A percentile compares a stretch with the other conserved stretches of the same genome.
Evolutionary conservation across 805 yeast genomes (phyloP).

Genomic region (Spathaspora passalidarum): DNA sequence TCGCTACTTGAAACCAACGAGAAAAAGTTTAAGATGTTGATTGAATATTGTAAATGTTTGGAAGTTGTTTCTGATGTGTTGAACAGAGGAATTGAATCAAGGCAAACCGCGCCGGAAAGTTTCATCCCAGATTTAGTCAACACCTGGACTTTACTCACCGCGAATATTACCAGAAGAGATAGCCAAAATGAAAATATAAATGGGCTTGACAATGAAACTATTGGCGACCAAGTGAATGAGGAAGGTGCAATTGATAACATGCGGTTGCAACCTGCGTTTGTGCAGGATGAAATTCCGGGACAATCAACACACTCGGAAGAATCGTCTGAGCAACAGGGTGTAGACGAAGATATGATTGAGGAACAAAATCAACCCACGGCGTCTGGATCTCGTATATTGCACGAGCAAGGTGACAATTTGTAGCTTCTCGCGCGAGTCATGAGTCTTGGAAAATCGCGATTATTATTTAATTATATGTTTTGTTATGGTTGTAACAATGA

Average conservation of each 20-base stretch:
- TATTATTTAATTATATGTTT: background rate
- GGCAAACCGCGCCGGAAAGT: background rate
- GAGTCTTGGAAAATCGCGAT: background rate
- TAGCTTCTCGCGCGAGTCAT: background rate
- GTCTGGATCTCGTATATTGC: background rate
- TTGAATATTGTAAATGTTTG: slow-evolving; percentile 3
- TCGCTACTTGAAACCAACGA: slow-evolving; percentile 1
- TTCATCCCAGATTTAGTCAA: background rate
- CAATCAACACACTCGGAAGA: background rate
- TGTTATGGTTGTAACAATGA: background rate
- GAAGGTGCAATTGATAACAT: background rate
- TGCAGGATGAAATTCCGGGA: background rate
- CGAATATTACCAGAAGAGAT: background rate
- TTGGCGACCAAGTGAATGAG: background rate
- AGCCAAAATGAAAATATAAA: background rate
- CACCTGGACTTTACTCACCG: background rate
- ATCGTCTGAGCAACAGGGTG: background rate
- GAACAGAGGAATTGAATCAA: background rate
- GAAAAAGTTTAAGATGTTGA: slow-evolving; percentile 2
- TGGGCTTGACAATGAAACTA: background rate
- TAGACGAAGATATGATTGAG: background rate
- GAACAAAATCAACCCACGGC: background rate
- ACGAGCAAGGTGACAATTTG: background rate
- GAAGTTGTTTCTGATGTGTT: slow-evolving; percentile 2
- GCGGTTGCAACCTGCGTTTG: background rate